Base-by-base conservation (phyloP, 2,329 filamentous ascomycete genomes). In the Penicillium corylophilum region DNA sequence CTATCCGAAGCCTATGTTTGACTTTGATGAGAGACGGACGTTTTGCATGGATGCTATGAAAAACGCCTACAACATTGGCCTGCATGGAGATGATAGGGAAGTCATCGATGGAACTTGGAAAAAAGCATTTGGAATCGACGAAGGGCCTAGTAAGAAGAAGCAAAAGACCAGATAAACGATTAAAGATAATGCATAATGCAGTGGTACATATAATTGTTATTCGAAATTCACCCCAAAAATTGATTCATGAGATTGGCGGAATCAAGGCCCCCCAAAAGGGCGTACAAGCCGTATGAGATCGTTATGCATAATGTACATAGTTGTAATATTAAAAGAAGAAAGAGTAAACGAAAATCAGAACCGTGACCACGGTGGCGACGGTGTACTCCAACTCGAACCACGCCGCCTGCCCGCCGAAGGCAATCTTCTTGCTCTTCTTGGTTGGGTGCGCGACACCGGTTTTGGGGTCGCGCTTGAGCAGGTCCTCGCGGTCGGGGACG, bases 1-100 rank as follows among this genome's bases (percentile, higher is more conserved):
- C 1, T 92, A 91, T 66, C 87, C 87, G 1, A 86, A 86, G 65
- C 86, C 87, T 1, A 90, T 91, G 81, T 89, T 92, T 65, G 87
- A 91, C 69, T 92, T 91, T 64, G 67, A 74, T 16, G 78, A 83
- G 65, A 74, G 84, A 59, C 79, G 86, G 46, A 75, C 79, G 6
- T 71, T 82, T 2, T 91, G 88, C 61, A 72, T 91, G 1, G 71
- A 80, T 36, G 82, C 81, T 0, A 84, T 90, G 81, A 90, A 90
- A 44, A 78, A 79, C 41, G 88, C 87, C 0, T 91, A 90, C 66
- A 66, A 75, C 6, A 77, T 87, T 1, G 82, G 82, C 0, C 63
- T 91, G 22, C 79, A 86, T 61, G 88, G 88, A 0, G 77, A 87
- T 56, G 78, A 88, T 64, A 67, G 78, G 6, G 78, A 50, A 16